Evolutionary conservation across 2,329 filamentous ascomycete species (phyloP), one percentile per base, ranked within the genome.

Genomic region (Talaromyces sp.): DNA sequence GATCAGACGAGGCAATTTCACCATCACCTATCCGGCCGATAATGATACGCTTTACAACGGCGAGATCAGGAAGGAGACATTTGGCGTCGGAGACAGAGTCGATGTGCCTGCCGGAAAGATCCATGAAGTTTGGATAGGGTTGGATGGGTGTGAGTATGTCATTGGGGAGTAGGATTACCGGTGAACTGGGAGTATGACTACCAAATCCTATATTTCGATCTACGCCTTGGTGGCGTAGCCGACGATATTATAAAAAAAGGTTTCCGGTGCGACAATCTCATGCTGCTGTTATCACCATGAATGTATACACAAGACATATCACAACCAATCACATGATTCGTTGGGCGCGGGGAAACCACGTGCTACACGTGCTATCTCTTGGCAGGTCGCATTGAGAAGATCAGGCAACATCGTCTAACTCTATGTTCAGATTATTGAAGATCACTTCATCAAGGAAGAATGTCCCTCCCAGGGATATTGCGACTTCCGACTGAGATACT

Each of bases 41-140:
- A 77, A 76, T 49, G 67, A 47, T 9, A 64, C 56, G 3, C 10
- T 72, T 15, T 61, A 74, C 47, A 67, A 70, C 50, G 72, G 72
- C 22, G 67, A 73, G 39, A 67, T 71, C 49, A 74, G 76, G 58
- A 86, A 84, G 68, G 81, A 87, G 74, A 87, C 83, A 0, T 86
- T 86, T 68, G 82, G 84, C 0, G 77, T 78, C 0, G 86, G 86
- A 2, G 79, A 79, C 1, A 76, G 86, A 67, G 74, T 87, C 19
- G 86, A 88, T 74, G 86, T 88, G 0, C 83, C 85, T 27, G 85
- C 84, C 0, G 78, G 81, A 2, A 82, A 82, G 69, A 64, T 82
- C 25, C 86, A 88, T 70, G 85, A 88, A 73, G 86, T 88, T 1
- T 88, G 86, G 85, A 84, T 88, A 68, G 86, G 86, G 0, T 68